These are phyloP conservation scores for Vitis hybrid DNA, from an alignment of 177 flowering plant genomes.

Conservation along the genomic window DNA sequence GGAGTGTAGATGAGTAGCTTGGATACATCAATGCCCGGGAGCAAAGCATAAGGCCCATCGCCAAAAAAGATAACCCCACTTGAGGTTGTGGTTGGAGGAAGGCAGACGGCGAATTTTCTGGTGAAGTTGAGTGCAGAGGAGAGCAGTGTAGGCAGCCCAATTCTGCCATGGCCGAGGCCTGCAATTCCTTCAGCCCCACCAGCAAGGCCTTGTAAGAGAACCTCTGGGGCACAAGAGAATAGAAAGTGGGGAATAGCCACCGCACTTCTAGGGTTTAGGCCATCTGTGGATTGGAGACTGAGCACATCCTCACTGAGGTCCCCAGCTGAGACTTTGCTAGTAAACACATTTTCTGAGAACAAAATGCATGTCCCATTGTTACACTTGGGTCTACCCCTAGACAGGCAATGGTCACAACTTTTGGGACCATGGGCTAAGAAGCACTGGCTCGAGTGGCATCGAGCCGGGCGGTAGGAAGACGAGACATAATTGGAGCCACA, in stretches of 20 bases:
- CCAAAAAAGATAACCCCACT: constrained; percentile 17
- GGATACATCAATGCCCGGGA: constrained; percentile 9
- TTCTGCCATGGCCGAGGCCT: constrained; percentile 14
- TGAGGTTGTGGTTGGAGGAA: constrained; percentile 10
- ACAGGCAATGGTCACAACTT: not conserved
- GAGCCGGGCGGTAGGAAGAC: constrained; percentile 23
- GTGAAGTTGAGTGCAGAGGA: constrained; percentile 7
- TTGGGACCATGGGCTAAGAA: not conserved
- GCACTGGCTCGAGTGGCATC: constrained; percentile 28
- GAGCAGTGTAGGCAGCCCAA: constrained; percentile 19
- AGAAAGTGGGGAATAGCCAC: not conserved
- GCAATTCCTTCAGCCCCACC: constrained; percentile 18
- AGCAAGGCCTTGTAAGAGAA: constrained; percentile 13
- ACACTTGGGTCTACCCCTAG: not conserved
- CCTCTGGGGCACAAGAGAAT: constrained; percentile 4
- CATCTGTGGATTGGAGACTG: constrained; percentile 1
- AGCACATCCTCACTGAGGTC: not conserved
- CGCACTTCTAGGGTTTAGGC: not conserved
- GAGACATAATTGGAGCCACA: constrained; percentile 33
- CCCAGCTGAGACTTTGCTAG: not conserved
- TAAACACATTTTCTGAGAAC: not conserved
- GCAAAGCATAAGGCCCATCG: not conserved
- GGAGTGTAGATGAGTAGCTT: constrained; percentile 13
- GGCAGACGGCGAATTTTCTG: constrained; percentile 18
- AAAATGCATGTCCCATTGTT: not conserved